Conservation (phyloP, 148 eudicot genomes). For the Hydrangea macrophylla region DNA sequence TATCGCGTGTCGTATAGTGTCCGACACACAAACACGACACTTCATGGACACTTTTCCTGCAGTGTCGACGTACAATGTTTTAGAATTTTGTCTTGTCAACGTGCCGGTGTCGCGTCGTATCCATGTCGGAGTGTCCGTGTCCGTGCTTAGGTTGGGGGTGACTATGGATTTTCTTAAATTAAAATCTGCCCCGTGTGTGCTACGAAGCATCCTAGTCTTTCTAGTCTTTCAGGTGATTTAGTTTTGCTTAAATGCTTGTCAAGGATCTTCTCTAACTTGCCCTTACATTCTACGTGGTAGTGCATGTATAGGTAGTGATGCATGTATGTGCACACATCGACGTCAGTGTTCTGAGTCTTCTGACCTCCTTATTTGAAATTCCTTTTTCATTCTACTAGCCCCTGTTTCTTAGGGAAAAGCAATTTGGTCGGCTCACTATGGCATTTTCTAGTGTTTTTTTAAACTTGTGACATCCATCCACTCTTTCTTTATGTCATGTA, state of each 20-base stretch:
- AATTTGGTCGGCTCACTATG: constrained; percentile 1
- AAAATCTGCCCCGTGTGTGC: too few species aligned
- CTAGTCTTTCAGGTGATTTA: not conserved
- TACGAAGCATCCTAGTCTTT: too few species aligned
- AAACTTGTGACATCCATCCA: not conserved
- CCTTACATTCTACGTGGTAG: not conserved
- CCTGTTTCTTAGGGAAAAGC: not conserved
- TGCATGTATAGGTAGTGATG: not conserved
- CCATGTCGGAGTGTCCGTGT: too few species aligned
- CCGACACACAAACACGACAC: too few species aligned
- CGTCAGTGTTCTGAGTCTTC: not conserved
- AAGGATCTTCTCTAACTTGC: not conserved
- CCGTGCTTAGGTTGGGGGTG: too few species aligned
- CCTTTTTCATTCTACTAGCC: not conserved
- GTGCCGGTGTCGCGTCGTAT: not conserved
- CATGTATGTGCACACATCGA: not conserved
- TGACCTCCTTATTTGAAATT: not conserved
- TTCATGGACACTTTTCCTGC: too few species aligned
- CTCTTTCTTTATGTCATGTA: constrained; percentile 10
- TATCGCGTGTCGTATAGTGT: too few species aligned
- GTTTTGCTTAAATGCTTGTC: not conserved
- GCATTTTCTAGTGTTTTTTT: not conserved
- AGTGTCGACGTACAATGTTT: too few species aligned
- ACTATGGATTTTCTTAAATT: too few species aligned
- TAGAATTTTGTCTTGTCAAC: not conserved